Evolutionary conservation across 768 basidiomycete genomes (phyloP), one percentile per base, ranked within the genome.

Genomic region (Hygrophoropsis aurantiaca): DNA sequence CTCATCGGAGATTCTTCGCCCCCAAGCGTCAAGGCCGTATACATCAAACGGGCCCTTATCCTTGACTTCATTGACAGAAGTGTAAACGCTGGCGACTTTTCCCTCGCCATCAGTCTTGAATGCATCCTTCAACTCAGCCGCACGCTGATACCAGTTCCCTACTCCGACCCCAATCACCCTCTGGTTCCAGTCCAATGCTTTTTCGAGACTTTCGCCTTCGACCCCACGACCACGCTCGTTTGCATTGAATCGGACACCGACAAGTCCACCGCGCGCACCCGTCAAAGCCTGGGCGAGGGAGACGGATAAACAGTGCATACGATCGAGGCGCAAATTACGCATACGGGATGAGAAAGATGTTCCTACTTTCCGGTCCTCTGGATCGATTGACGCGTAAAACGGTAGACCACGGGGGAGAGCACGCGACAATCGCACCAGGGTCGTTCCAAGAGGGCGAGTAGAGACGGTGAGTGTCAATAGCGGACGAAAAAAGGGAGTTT

Each of bases 401-500:
- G 73, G 61, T 7, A 62, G 44, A 4, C 74, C 75, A 6, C 65
- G 65, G 8, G 57, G 34, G 13, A 60, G 58, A 4, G 58, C 57
- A 35, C 57, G 63, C 32, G 62, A 55, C 18, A 73, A 62, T 10
- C 72, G 67, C 5, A 59, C 44, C 23, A 75, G 27, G 35, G 65
- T 59, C 8, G 61, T 40, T 3, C 69, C 72, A 25, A 76, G 59
- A 0, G 75, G 73, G 15, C 74, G 72, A 7, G 73, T 76, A 8
- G 73, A 65, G 27, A 72, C 46, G 1, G 72, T 73, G 37, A 73
- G 47, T 10, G 70, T 63, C 15, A 76, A 26, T 30, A 76, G 49
- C 0, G 75, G 74, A 1, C 68, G 67, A 67, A 69, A 74, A 54
- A 71, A 74, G 13, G 70, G 69, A 34, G 48, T 40, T 1, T 49